Percentiles rank a stretch among this genome's conserved stretches.
These are phyloP conservation scores for Metschnikowia noctiluminum DNA, from an alignment of 805 yeast species.

Conservation along the genomic window DNA sequence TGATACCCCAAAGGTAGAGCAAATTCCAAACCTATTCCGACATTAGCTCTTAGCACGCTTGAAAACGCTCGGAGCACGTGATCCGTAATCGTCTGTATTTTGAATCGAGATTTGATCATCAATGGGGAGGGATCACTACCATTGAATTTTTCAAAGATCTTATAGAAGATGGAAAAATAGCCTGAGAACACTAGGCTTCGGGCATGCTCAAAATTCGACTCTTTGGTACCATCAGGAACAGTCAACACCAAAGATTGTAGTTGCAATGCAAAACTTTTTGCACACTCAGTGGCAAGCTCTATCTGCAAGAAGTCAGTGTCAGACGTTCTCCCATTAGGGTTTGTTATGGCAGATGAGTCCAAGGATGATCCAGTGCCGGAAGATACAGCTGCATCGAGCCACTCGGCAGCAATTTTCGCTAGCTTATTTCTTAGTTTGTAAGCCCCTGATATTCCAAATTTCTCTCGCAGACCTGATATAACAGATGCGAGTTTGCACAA, in stretches of 20 bases:
- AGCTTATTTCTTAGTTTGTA: slow-evolving; percentile 45
- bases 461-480: slow-evolving; percentile 31
- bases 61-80: slow-evolving; percentile 64
- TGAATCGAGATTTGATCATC: slow-evolving; percentile 42
- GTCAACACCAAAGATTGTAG: slow-evolving; percentile 58
- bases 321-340: slow-evolving; percentile 17
- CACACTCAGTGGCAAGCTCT: slow-evolving; percentile 64
- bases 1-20: slow-evolving; percentile 80
- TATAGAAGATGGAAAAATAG: slow-evolving; percentile 60
- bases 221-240: slow-evolving; percentile 52
- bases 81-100: slow-evolving; percentile 54
- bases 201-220: slow-evolving; percentile 50
- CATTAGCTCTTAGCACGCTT: slow-evolving; percentile 66
- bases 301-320: slow-evolving; percentile 49
- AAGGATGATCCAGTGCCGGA: slow-evolving; percentile 9
- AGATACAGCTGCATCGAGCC: slow-evolving; percentile 54
- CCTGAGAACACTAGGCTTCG: slow-evolving; percentile 64
- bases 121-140: slow-evolving; percentile 16
- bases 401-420: slow-evolving; percentile 45
- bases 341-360: background rate
- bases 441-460: slow-evolving; percentile 42
- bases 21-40: slow-evolving; percentile 70
- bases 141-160: slow-evolving; percentile 47
- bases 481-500: slow-evolving; percentile 38
- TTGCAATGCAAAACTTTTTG: slow-evolving; percentile 53